Percentiles rank a stretch among this genome's conserved stretches.
phyloP scores from a whole-genome alignment of 306 rosid genomes.

The Abrus precatorius region DNA sequence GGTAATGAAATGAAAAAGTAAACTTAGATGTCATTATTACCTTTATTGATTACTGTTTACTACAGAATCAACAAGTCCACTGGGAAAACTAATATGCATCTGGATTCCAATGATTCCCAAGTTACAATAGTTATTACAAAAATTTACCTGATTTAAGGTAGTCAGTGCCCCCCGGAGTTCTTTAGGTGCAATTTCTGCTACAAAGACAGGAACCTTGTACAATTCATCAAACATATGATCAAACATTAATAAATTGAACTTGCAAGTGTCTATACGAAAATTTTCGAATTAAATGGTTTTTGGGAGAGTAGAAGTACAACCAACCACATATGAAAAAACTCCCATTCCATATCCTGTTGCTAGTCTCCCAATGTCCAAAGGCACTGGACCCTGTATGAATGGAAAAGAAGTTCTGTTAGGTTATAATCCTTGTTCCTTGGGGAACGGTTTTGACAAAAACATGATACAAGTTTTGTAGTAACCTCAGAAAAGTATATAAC shows the following conservation, averaged over 20 bases:
- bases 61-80: slow-evolving; percentile 18
- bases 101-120: slow-evolving; percentile 23
- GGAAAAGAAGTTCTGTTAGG: slow-evolving; percentile 26
- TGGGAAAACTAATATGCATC: neutral
- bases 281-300: neutral
- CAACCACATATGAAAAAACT: slow-evolving; percentile 86
- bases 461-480: slow-evolving; percentile 5
- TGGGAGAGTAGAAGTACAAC: slow-evolving; percentile 38
- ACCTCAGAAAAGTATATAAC: slow-evolving; percentile 87
- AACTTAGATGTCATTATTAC: slow-evolving; percentile 13
- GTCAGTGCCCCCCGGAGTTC: slow-evolving; percentile 85
- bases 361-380: slow-evolving; percentile 88
- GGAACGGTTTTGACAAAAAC: slow-evolving; percentile 30
- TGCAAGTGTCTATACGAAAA: slow-evolving; percentile 9
- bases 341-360: slow-evolving; percentile 99
- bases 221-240: slow-evolving; percentile 39
- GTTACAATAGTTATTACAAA: neutral
- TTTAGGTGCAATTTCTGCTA: slow-evolving; percentile 96
- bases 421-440: slow-evolving; percentile 25
- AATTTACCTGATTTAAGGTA: slow-evolving; percentile 82
- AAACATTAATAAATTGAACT: slow-evolving; percentile 31
- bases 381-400: slow-evolving; percentile 61
- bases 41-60: neutral
- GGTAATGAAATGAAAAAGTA: slow-evolving; percentile 28
- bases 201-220: slow-evolving; percentile 81